Conservation (phyloP, 2,329 filamentous ascomycete species). For the Fusarium cicatricum region DNA sequence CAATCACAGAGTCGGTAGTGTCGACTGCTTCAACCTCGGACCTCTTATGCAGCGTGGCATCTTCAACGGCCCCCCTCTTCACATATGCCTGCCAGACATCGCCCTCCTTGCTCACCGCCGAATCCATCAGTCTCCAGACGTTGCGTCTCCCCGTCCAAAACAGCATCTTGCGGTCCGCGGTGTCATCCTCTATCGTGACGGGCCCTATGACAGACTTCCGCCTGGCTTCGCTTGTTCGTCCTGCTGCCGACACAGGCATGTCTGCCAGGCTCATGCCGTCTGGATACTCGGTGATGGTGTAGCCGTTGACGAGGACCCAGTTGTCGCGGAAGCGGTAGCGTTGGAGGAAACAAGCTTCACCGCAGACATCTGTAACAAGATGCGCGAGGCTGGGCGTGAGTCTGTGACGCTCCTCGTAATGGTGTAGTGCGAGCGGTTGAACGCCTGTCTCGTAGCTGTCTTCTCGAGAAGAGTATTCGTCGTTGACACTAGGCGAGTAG, state of each 20-base stretch:
- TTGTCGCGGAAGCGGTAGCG: slow-evolving; percentile 55
- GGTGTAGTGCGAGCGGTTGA: slow-evolving; percentile 53
- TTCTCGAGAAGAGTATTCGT: slow-evolving; percentile 39
- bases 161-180: slow-evolving; percentile 44
- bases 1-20: slow-evolving; percentile 38
- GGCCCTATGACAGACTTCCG: slow-evolving; percentile 40
- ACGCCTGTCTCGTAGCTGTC: slow-evolving; percentile 51
- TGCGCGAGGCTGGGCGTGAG: slow-evolving; percentile 53
- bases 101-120: slow-evolving; percentile 46
- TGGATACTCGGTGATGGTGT: slow-evolving; percentile 54
- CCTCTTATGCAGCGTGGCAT: slow-evolving; percentile 27
- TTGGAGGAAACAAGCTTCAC: slow-evolving; percentile 57
- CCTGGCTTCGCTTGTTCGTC: slow-evolving; percentile 1
- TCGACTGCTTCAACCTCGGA: slow-evolving; percentile 20
- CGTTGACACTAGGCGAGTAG: slow-evolving; percentile 49
- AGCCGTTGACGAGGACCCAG: slow-evolving; percentile 59
- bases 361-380: slow-evolving; percentile 53
- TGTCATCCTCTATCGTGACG: slow-evolving; percentile 45
- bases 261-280: slow-evolving; percentile 45
- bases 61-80: slow-evolving; percentile 40
- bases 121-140: slow-evolving; percentile 54
- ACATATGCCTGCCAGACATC: slow-evolving; percentile 59
- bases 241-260: slow-evolving; percentile 22
- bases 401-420: slow-evolving; percentile 49
- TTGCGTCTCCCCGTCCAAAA: slow-evolving; percentile 48